Evolutionary conservation across 164 flowering plant genomes (phyloP), one percentile per base, ranked within the genome.

Genomic region (Cinnamomum chago): DNA sequence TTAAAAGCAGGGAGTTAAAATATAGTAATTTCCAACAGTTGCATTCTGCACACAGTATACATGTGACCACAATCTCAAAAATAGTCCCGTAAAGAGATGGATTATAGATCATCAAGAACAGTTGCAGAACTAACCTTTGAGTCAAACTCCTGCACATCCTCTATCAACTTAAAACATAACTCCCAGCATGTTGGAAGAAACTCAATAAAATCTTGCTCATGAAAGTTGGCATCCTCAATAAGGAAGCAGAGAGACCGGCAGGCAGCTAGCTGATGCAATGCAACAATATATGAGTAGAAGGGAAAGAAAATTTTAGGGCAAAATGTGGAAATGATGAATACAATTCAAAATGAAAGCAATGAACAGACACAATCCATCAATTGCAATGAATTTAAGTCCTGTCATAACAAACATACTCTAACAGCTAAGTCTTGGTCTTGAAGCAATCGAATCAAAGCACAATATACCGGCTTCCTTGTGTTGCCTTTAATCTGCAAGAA

Each of bases 71-170:
- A 55, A 55, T 0, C 60, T 15, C 60, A 55, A 15, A 55, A 55
- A 7, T 40, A 40, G 47, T 40, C 47, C 47, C 47, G 0, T 40
- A 40, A 11, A 20, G 60, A 55, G 60, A 15, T 55, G 12, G 60
- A n/a, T 55, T 5, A 40, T 40, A 55, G 60, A 55, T 20, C 60
- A 55, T 55, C 20, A 55, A 55, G n/a, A 27, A 28, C 9, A 33
- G 5, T 4, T 14, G 23, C 5, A 35, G 25, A 68, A 50, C 75
- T 55, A 79, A 95, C 99, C 95, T 95, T 95, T 62, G 99, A 95
- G 77, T 93, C 99, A 82, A 95, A 93, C 83, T 93, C 96, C 76
- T 88, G 89, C 27, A 92, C 99, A 47, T 93, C 94, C 79, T 92
- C 94, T 62, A 91, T 81, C 86, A 95, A 85, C 74, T 90, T 88